Percentiles rank a stretch among this genome's conserved stretches.
Evolutionary conservation across 2,329 filamentous ascomycete species (phyloP).

Genomic region (Sordariomycetes sp.): DNA sequence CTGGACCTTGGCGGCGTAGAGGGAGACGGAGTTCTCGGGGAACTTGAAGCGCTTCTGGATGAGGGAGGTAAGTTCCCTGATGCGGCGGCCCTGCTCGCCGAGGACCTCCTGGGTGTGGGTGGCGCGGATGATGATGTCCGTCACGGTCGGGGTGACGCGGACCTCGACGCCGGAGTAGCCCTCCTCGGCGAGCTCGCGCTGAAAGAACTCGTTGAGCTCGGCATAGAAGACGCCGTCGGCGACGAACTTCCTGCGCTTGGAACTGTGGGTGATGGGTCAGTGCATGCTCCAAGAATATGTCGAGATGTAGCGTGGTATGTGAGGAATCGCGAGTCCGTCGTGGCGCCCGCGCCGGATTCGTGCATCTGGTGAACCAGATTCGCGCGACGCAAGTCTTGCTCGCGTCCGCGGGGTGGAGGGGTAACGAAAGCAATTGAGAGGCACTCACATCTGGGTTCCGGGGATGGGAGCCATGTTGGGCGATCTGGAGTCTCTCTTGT

Average conservation of each 20-base stretch:
- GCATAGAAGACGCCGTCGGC: slow-evolving; percentile 99
- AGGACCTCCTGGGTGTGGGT: slow-evolving; percentile 99
- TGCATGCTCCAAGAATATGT: background rate
- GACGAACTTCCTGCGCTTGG: slow-evolving; percentile 90
- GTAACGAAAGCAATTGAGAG: slow-evolving; percentile 4
- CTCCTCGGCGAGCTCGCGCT: slow-evolving; percentile 99
- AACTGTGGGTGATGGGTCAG: slow-evolving; percentile 34
- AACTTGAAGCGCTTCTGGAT: slow-evolving; percentile 99
- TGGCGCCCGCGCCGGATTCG: background rate
- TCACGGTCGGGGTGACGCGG: slow-evolving; percentile 98
- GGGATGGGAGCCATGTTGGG: slow-evolving; percentile 25
- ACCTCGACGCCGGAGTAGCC: slow-evolving; percentile 99
- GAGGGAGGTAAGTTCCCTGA: slow-evolving; percentile 98
- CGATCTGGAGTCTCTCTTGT: slow-evolving; percentile 3
- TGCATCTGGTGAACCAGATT: background rate
- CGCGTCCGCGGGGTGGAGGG: slow-evolving; percentile 2
- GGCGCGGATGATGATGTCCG: slow-evolving; percentile 99
- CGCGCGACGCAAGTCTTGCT: background rate
- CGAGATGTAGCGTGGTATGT: background rate
- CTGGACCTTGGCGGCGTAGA: slow-evolving; percentile 99
- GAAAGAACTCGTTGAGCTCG: slow-evolving; percentile 99
- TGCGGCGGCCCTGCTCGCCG: slow-evolving; percentile 98
- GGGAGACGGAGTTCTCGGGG: slow-evolving; percentile 99
- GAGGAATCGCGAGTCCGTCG: background rate
- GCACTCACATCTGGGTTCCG: slow-evolving; percentile 49